Evolutionary conservation across 345 rosid species (phyloP).

Genomic region (Turnera subulata): DNA sequence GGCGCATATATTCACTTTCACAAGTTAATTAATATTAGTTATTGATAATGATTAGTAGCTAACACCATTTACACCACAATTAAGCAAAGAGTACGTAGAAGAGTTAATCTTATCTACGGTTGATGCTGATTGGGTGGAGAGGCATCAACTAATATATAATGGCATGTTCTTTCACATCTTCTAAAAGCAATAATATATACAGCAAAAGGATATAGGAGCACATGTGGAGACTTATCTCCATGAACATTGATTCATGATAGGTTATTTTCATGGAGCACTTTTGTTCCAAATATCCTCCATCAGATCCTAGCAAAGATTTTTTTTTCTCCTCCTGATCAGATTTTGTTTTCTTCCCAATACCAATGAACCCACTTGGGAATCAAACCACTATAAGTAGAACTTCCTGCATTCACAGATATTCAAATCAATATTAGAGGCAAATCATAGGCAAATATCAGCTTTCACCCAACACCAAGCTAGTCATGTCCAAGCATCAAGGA

Average conservation of each 20-base stretch:
- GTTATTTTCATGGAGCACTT: not conserved
- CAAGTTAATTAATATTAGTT: too few relatives aligned
- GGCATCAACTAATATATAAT: too few relatives aligned
- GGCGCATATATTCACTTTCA: too few relatives aligned
- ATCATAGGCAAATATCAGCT: not conserved
- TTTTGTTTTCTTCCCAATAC: not conserved
- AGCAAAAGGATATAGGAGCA: not conserved
- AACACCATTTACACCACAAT: too few relatives aligned
- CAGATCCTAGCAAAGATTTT: slow-evolving; percentile 1
- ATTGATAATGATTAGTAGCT: too few relatives aligned
- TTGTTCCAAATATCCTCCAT: slow-evolving; percentile 1
- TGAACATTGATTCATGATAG: not conserved
- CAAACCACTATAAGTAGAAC: too few relatives aligned
- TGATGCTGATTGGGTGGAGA: too few relatives aligned
- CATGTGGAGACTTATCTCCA: not conserved
- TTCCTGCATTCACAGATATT: not conserved
- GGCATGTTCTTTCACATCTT: not conserved
- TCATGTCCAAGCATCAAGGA: slow-evolving; percentile 13
- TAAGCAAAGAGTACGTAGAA: too few relatives aligned
- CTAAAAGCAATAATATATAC: too few relatives aligned
- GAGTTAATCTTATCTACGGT: too few relatives aligned
- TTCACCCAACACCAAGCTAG: not conserved
- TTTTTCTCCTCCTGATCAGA: not conserved
- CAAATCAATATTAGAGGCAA: slow-evolving; percentile 11
- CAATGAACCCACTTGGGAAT: not conserved